Evolutionary conservation across 2,329 filamentous ascomycete species (phyloP).

Genomic region (Metarhizium album): DNA sequence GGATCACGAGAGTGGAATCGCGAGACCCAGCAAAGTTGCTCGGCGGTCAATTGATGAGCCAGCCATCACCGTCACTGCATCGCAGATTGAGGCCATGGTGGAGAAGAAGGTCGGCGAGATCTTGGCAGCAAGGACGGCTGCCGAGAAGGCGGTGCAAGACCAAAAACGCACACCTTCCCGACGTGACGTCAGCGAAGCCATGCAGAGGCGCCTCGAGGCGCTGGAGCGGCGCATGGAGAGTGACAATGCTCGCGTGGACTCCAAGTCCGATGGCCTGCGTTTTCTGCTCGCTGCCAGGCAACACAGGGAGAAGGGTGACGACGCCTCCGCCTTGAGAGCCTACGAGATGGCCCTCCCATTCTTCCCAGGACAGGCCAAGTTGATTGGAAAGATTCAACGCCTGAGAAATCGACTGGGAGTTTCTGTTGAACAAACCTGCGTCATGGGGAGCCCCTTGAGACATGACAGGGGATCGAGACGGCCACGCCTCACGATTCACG

Average conservation of each 20-base stretch:
- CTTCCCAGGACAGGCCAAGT: conserved; percentile 77
- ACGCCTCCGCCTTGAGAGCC: conserved; percentile 68
- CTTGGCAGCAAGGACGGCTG: conserved; percentile 58
- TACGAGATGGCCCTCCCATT: conserved; percentile 76
- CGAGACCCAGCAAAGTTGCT: conserved; percentile 38
- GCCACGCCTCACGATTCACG: not conserved
- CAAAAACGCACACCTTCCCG: conserved; percentile 21
- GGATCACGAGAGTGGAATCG: conserved; percentile 24
- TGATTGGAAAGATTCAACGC: conserved; percentile 58
- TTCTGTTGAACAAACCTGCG: conserved; percentile 4
- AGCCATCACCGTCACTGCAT: conserved; percentile 47
- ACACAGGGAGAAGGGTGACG: conserved; percentile 74
- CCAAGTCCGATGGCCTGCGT: conserved; percentile 70
- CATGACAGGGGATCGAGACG: conserved; percentile 1
- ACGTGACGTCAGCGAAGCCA: conserved; percentile 58
- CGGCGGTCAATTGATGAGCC: conserved; percentile 23
- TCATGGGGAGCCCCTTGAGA: conserved; percentile 3
- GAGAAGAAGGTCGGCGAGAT: conserved; percentile 88
- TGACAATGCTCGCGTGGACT: conserved; percentile 53
- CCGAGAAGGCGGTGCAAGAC: conserved; percentile 27
- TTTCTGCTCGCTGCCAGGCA: conserved; percentile 87
- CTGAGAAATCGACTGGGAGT: conserved; percentile 41
- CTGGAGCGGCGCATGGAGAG: conserved; percentile 75
- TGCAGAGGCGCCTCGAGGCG: conserved; percentile 71
- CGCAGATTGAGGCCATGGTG: conserved; percentile 81